Base-by-base conservation (phyloP, 139 green algal genomes). In the Diplosphaera chodatii region DNA sequence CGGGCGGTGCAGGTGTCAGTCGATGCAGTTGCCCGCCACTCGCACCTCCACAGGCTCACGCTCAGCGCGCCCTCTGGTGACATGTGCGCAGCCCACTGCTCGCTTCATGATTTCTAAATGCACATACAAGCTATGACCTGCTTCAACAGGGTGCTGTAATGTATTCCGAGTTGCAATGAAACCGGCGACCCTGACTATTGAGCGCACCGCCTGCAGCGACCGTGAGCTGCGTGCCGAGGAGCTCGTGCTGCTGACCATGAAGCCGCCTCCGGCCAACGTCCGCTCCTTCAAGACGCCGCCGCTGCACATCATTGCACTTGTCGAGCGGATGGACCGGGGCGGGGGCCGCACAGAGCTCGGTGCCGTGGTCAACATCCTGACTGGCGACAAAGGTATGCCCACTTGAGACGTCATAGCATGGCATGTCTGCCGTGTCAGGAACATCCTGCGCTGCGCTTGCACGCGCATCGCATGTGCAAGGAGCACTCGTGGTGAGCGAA, bases 221-320 rank as follows among this genome's bases (percentile, higher is more conserved):
- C 34, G 62, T 6, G 40, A 40, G 41, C 66, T 56, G 23, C 66
- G 67, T 1, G 28, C 29, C 10, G 70, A 76, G 5, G 76, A 81
- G 55, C 74, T 72, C n/a, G 33, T 81, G 29, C 66, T 81, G 76
- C 30, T 81, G 34, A 81, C 71, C 48, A 59, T n/a, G 16, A 59
- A 59, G 48, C 10, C 48, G 48, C 48, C 48, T 23, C 48, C 59
- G 4, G 27, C 59, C 4, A 32, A 2, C 59, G 21, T 4, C 21
- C 4, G 25, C 25, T 65, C 27, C 25, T 13, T 65, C 59, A 65
- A 65, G 59, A 4, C 71, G 69, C 64, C 69, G 0, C 28, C n/a
- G 15, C 68, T 59, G 32, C 64, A 72, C 20, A 40, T 76, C 63
- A 41, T 73, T 13, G 74, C 41, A 27, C 55, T 23, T n/a, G 40